Base-by-base conservation (phyloP, 192 early-diverging fungal genomes). In the Coemansia sp. region DNA sequence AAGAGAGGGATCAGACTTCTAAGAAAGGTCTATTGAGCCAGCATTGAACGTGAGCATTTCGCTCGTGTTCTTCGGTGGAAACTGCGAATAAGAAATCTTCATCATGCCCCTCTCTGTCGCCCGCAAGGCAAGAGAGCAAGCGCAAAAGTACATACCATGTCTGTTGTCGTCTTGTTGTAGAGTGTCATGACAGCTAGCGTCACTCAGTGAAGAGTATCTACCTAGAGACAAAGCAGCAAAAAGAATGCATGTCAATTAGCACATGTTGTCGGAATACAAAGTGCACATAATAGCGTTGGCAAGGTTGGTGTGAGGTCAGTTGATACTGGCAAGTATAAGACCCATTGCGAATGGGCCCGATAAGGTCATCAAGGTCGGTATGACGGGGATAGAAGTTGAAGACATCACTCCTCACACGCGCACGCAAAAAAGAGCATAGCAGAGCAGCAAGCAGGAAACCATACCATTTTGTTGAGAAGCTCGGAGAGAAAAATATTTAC, bases 251-350 rank as follows among this genome's bases (percentile, higher is more conserved):
- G 48, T 7, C 43, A 45, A 28, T 55, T 55, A 55, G 52, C 16
- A n/a, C 28, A 9, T 14, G 52, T 53, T 13, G 50, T 16, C 13
- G 25, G 16, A 33, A n/a, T 55, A 14, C 25, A 16, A 26, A 33
- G 16, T 16, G 25, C 16, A 31, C 6, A 48, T 26, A 62, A 9
- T 2, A 48, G 18, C 23, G 37, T 16, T 41, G 52, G 48, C 48
- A 21, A 52, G 36, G 42, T 34, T 43, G 18, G 64, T 65, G 65
- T 47, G 67, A 31, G 60, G 67, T 69, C 67, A 69, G 67, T 43
- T 35, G 58, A 80, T 80, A 80, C 77, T 80, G 77, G 77, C 77
- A 71, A 80, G 77, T 80, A 80, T 80, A 34, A 79, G 37, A 66
- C 72, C 77, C 77, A 75, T 63, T 75, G 77, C 77, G 77, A 68